Percentiles rank a stretch among this genome's conserved stretches.
These are phyloP conservation scores for Aureobasidium sp. DNA, from an alignment of 2,329 filamentous ascomycete species.

Conservation along the genomic window DNA sequence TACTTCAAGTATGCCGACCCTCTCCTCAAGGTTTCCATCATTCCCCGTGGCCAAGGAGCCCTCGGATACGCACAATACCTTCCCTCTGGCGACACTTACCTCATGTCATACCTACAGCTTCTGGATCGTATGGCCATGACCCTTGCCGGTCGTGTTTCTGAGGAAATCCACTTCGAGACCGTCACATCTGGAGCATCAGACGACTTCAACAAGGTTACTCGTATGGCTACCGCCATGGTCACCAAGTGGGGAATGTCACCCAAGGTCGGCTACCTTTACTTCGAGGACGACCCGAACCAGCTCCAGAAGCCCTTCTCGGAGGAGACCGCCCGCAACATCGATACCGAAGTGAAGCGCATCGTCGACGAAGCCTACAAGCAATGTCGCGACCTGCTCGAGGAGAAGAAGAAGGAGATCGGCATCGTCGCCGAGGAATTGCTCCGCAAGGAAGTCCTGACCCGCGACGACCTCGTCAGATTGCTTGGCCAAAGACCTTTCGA, in stretches of 20 bases:
- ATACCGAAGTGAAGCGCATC: conserved; percentile 82
- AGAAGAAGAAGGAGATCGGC: conserved; percentile 82
- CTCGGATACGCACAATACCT: conserved; percentile 96
- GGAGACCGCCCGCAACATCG: conserved; percentile 84
- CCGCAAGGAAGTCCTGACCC: conserved; percentile 78
- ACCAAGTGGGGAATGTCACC: conserved; percentile 99
- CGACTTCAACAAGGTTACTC: conserved; percentile 97
- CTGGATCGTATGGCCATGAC: conserved; percentile 99
- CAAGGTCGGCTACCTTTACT: conserved; percentile 86
- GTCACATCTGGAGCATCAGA: conserved; percentile 92
- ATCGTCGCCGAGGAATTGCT: conserved; percentile 89
- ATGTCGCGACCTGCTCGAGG: conserved; percentile 71
- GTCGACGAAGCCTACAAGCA: conserved; percentile 88
- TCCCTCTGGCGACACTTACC: conserved; percentile 81
- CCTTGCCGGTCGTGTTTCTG: conserved; percentile 84
- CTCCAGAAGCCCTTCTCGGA: conserved; percentile 95
- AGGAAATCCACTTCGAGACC: conserved; percentile 93
- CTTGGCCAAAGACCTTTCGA: conserved; percentile 77
- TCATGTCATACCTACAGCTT: conserved; percentile 90
- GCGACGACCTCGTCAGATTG: conserved; percentile 86
- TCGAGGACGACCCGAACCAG: conserved; percentile 68
- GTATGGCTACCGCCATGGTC: conserved; percentile 94
- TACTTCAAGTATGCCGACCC: conserved; percentile 95
- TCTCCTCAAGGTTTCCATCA: conserved; percentile 95
- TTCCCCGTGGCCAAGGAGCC: conserved; percentile 86